Conservation (phyloP, 441 rosid genomes). For the Populus hybrid region DNA sequence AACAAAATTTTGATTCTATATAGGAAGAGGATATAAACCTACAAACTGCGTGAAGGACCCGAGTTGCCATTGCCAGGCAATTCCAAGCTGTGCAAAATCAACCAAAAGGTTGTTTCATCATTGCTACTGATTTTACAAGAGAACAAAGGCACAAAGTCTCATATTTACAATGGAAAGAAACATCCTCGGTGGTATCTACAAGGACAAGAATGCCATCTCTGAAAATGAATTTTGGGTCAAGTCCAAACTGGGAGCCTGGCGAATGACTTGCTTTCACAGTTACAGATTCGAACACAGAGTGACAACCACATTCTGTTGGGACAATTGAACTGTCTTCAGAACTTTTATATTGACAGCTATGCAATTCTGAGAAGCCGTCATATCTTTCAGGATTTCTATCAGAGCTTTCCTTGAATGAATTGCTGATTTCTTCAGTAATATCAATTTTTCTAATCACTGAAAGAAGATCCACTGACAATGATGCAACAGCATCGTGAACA, state of each 20-base stretch:
- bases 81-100: constrained; percentile 16
- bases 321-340: constrained; percentile 26
- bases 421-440: constrained; percentile 26
- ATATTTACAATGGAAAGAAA: constrained; percentile 59
- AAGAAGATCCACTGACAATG: constrained; percentile 66
- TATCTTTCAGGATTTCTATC: constrained; percentile 13
- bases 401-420: constrained; percentile 24
- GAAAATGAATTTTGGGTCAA: constrained; percentile 50
- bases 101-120: constrained; percentile 51
- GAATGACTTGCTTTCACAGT: constrained; percentile 26
- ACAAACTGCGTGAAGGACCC: neutral
- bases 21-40: neutral
- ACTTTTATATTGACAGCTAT: constrained; percentile 45
- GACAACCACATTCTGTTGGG: constrained; percentile 58
- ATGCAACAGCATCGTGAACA: constrained; percentile 66
- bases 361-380: constrained; percentile 19
- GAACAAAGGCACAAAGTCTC: constrained; percentile 67
- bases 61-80: neutral
- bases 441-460: constrained; percentile 54
- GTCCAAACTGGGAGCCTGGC: constrained; percentile 25
- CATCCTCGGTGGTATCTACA: constrained; percentile 32
- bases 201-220: constrained; percentile 74
- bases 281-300: constrained; percentile 30
- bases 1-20: neutral
- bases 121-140: constrained; percentile 55